Evolutionary conservation across 805 yeast species (phyloP).

Genomic region (Candida silvatica): DNA sequence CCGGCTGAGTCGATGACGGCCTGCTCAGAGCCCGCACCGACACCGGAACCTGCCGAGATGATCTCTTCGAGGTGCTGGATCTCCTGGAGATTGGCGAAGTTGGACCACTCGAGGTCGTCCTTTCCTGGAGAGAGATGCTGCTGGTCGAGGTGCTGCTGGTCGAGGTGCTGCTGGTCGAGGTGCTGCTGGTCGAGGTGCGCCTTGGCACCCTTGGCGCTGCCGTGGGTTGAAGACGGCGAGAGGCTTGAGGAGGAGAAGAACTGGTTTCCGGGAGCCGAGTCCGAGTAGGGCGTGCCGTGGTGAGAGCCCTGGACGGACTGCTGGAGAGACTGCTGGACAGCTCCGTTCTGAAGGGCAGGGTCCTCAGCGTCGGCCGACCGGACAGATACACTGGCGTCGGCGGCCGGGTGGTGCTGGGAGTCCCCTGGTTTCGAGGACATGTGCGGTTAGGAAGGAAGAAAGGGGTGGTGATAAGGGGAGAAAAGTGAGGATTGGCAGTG

Average conservation of each 20-base stretch:
- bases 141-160: neutral
- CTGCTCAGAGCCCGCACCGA: slow-evolving; percentile 4
- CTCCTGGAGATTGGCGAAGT: slow-evolving; percentile 16
- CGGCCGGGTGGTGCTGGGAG: too few species aligned
- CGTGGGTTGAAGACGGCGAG: neutral
- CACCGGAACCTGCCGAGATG: neutral
- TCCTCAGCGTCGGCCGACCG: too few species aligned
- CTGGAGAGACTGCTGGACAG: too few species aligned
- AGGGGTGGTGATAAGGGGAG: too few species aligned
- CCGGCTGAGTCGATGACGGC: neutral
- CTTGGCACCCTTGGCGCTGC: neutral
- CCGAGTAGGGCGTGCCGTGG: neutral
- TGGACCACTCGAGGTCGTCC: slow-evolving; percentile 12
- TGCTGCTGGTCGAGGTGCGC: slow-evolving; percentile 1
- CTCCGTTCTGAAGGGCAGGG: too few species aligned
- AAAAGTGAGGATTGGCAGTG: too few species aligned
- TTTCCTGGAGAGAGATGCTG: neutral
- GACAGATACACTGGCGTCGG: too few species aligned
- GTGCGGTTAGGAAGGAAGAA: too few species aligned
- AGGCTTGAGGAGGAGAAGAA: neutral
- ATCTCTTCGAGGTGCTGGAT: slow-evolving; percentile 13
- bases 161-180: neutral
- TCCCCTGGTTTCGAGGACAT: too few species aligned
- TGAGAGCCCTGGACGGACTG: too few species aligned
- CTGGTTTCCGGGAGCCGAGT: neutral